Base-by-base conservation (phyloP, 2,329 filamentous ascomycete genomes). In the Hypomyces rosellus region DNA sequence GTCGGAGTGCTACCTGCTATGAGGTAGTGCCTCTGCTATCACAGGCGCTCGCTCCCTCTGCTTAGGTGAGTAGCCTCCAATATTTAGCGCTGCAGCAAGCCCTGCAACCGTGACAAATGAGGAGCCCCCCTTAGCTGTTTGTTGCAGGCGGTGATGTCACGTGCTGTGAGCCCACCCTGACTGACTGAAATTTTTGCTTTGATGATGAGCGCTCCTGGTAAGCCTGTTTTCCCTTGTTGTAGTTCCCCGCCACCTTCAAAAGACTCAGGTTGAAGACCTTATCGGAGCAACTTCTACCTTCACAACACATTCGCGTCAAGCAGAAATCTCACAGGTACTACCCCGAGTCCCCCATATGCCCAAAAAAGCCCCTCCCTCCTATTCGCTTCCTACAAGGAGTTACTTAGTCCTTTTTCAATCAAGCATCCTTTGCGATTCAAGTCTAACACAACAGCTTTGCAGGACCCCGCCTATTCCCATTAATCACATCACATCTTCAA, bases 401-500 rank as follows among this genome's bases (percentile, higher is more conserved):
- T 43, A 34, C 50, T 48, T 55, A 54, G 49, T 53, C 46, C 50
- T 38, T 54, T 56, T 56, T 54, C 49, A 45, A 51, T 44, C 25
- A 39, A 44, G 36, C 54, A 52, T 48, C 47, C 50, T 38, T 36
- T 46, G 6, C 14, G 11, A 45, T 44, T 54, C 54, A 50, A 53
- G 59, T 59, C 67, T 70, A 65, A 70, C 66, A 56, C 55, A 38
- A 2, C 57, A 60, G 57, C 39, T 51, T 36, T 30, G 45, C 49
- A 70, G 67, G 64, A 70, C 70, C 66, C 69, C 70, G 68, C 70
- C 70, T 75, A 72, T 74, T 75, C 73, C 73, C 70, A 68, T 69
- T 47, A 52, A 53, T 45, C 54, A 51, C 44, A 54, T 56, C 60
- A 47, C 56, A 56, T 61, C 62, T 59, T 66, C 63, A 72, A 65